These are phyloP conservation scores for Pichia sporocuriosa DNA, from an alignment of 805 yeast species.

Conservation along the genomic window DNA sequence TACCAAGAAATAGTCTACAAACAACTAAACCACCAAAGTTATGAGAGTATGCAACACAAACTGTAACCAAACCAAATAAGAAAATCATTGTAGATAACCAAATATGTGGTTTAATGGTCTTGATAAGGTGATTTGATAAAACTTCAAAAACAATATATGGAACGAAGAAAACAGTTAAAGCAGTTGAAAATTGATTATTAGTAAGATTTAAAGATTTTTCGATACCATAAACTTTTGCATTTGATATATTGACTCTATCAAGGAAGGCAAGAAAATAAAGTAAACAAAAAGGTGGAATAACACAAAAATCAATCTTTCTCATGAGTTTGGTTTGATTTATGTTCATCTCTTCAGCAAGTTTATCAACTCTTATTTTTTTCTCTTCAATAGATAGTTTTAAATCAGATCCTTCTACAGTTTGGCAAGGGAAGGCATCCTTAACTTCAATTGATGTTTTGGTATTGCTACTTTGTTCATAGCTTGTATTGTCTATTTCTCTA, in stretches of 20 bases:
- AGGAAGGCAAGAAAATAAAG: constrained; percentile 70
- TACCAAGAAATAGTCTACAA: constrained; percentile 59
- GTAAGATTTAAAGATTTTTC: constrained; percentile 44
- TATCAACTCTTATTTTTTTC: constrained; percentile 20
- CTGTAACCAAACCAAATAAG: constrained; percentile 53
- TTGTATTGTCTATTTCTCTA: background rate
- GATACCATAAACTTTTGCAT: constrained; percentile 71
- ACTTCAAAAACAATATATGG: constrained; percentile 63
- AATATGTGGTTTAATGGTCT: constrained; percentile 52
- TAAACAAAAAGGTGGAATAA: constrained; percentile 70
- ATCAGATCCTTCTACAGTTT: too few relatives aligned
- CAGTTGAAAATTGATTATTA: constrained; percentile 56
- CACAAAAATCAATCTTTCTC: constrained; percentile 60
- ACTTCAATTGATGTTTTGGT: background rate
- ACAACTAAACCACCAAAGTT: constrained; percentile 54
- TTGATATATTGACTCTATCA: constrained; percentile 77
- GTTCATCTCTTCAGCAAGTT: constrained; percentile 37
- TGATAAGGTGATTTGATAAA: constrained; percentile 57
- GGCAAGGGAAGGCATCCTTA: too few relatives aligned
- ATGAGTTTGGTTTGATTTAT: constrained; percentile 51
- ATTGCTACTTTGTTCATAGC: background rate
- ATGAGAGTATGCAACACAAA: constrained; percentile 58
- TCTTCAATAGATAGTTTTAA: constrained; percentile 7
- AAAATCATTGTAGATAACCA: constrained; percentile 58
- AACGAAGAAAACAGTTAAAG: constrained; percentile 63